phyloP scores from a whole-genome alignment of 169 alveolate species.

The Plasmodium inui region DNA sequence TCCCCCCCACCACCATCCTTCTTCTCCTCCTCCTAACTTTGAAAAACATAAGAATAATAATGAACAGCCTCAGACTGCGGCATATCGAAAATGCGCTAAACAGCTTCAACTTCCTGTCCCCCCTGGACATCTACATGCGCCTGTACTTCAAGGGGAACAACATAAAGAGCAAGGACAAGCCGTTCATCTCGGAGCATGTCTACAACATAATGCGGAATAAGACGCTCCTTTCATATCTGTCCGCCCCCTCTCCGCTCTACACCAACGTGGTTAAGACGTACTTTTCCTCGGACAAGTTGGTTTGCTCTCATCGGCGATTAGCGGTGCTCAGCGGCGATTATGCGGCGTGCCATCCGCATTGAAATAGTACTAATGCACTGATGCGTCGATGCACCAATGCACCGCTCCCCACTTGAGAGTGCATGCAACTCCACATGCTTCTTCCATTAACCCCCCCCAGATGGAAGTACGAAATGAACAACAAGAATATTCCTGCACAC shows the following conservation, averaged over 20 bases:
- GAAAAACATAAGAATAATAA: slow-evolving; percentile 5
- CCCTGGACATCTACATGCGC: slow-evolving; percentile 76
- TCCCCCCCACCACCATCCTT: neutral
- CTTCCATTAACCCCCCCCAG: slow-evolving; percentile 53
- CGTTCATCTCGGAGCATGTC: slow-evolving; percentile 73
- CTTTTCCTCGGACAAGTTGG: slow-evolving; percentile 67
- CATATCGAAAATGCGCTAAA: slow-evolving; percentile 76
- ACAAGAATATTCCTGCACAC: slow-evolving; percentile 86
- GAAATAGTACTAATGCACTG: no score
- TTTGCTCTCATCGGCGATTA: no score
- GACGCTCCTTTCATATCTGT: slow-evolving; percentile 52
- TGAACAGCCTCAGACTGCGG: slow-evolving; percentile 75
- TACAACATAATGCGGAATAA: slow-evolving; percentile 64
- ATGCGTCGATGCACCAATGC: no score
- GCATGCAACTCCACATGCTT: neutral
- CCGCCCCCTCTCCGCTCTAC: slow-evolving; percentile 53
- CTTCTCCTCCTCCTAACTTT: neutral
- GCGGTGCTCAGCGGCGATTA: no score
- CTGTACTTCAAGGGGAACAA: slow-evolving; percentile 68
- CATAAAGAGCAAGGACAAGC: slow-evolving; percentile 68
- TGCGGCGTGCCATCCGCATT: no score
- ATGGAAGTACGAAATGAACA: slow-evolving; percentile 87
- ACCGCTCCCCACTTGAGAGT: neutral
- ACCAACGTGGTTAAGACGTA: slow-evolving; percentile 68
- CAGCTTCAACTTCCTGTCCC: slow-evolving; percentile 61